These are phyloP conservation scores for Triadica sebifera DNA, from an alignment of 345 rosid species.

Conservation along the genomic window DNA sequence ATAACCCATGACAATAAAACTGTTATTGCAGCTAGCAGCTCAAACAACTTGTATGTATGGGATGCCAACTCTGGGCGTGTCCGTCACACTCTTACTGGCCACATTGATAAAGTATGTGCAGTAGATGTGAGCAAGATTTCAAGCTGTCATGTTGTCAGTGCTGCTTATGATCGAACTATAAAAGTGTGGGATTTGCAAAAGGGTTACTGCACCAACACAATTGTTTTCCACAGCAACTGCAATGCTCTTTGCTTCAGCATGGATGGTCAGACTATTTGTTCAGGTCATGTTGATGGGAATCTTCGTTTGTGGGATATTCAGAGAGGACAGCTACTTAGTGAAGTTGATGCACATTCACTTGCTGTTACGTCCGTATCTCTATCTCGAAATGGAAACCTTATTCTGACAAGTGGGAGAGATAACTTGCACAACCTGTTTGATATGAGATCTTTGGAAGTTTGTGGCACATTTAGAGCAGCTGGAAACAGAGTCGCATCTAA, in stretches of 20 bases:
- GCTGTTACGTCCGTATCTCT: conserved; percentile 71
- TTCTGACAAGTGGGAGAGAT: conserved; percentile 91
- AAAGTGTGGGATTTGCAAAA: conserved; percentile 96
- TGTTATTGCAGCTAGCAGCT: conserved; percentile 91
- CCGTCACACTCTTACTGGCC: conserved; percentile 92
- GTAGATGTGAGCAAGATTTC: conserved; percentile 93
- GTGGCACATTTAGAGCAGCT: conserved; percentile 66
- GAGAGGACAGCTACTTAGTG: conserved; percentile 72
- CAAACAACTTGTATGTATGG: conserved; percentile 91
- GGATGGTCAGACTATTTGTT: conserved; percentile 88
- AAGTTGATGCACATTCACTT: conserved; percentile 85
- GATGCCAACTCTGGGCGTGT: conserved; percentile 74
- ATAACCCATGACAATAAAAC: conserved; percentile 77
- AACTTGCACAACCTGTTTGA: conserved; percentile 86
- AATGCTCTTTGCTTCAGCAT: conserved; percentile 74
- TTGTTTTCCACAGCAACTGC: conserved; percentile 86
- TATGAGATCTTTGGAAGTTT: conserved; percentile 80
- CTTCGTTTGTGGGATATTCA: conserved; percentile 95
- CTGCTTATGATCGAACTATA: conserved; percentile 95
- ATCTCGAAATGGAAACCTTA: conserved; percentile 64
- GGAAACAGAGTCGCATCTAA: conserved; percentile 88
- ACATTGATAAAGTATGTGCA: conserved; percentile 80
- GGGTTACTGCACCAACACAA: conserved; percentile 91
- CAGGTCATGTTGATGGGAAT: conserved; percentile 96
- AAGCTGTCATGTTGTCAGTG: conserved; percentile 78